Conservation (phyloP, 2,329 filamentous ascomycete species). For the Esteya vermicola region DNA sequence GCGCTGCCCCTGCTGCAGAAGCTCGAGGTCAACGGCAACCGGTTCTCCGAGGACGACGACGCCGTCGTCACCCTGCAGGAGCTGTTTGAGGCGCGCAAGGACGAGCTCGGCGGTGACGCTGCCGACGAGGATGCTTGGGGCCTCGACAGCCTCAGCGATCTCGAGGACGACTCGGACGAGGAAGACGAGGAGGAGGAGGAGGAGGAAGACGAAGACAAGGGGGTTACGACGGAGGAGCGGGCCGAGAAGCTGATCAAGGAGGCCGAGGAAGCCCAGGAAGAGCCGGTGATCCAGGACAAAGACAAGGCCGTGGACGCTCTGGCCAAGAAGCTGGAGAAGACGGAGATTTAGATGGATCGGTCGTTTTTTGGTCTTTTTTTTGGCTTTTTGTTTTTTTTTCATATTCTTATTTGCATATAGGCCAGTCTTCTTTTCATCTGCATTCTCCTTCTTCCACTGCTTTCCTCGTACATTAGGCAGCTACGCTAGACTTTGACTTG, state of each 20-base stretch:
- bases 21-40: constrained; percentile 92
- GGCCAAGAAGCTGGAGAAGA: constrained; percentile 62
- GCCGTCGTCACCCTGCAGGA: constrained; percentile 54
- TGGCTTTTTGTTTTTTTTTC: background rate
- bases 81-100: constrained; percentile 64
- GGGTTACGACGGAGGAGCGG: constrained; percentile 39
- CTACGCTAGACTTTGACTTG: too few species aligned
- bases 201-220: constrained; percentile 55
- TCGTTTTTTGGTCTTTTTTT: background rate
- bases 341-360: constrained; percentile 28
- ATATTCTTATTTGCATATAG: background rate
- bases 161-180: constrained; percentile 61
- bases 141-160: constrained; percentile 71
- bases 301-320: constrained; percentile 72
- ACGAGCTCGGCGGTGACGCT: constrained; percentile 50
- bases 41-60: constrained; percentile 74
- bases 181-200: constrained; percentile 56
- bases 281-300: constrained; percentile 56
- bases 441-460: background rate
- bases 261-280: constrained; percentile 57
- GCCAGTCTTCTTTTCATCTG: background rate
- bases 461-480: too few species aligned
- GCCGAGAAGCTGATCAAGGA: constrained; percentile 57
- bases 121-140: constrained; percentile 72
- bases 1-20: constrained; percentile 64